Evolutionary conservation across 2,329 filamentous ascomycete species (phyloP).

Genomic region (Arthrobotrys megalospora): DNA sequence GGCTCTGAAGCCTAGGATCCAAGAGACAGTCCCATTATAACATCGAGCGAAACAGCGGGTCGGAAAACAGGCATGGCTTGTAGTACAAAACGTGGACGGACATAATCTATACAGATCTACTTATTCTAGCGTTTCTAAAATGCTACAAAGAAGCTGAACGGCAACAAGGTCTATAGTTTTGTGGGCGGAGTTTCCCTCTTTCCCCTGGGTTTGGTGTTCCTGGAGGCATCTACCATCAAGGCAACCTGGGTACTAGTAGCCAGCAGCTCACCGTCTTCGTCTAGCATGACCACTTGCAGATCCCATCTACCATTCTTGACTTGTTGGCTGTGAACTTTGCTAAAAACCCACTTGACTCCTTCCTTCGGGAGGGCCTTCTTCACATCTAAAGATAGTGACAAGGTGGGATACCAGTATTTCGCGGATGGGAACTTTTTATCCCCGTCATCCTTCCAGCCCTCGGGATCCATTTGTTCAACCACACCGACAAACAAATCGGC

Average conservation of each 20-base stretch:
- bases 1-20: not conserved
- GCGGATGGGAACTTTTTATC: conserved; percentile 65
- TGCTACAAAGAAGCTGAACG: not conserved
- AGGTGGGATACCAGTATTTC: conserved; percentile 81
- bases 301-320: conserved; percentile 82
- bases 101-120: conserved; percentile 10
- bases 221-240: conserved; percentile 75
- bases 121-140: conserved; percentile 4
- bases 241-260: conserved; percentile 79
- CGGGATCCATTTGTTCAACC: conserved; percentile 65
- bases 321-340: conserved; percentile 76
- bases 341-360: conserved; percentile 81
- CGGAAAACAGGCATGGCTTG: conserved; percentile 4
- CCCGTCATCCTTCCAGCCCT: conserved; percentile 60
- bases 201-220: conserved; percentile 74
- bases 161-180: conserved; percentile 24
- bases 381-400: conserved; percentile 81
- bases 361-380: conserved; percentile 79
- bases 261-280: conserved; percentile 76
- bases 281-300: conserved; percentile 78
- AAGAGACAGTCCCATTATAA: not conserved
- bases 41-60: not conserved
- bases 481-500: conserved; percentile 66
- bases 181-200: conserved; percentile 63
- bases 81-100: conserved; percentile 9